These are phyloP conservation scores for Rubus parviflorus DNA, from an alignment of 306 rosid genomes.

Conservation along the genomic window DNA sequence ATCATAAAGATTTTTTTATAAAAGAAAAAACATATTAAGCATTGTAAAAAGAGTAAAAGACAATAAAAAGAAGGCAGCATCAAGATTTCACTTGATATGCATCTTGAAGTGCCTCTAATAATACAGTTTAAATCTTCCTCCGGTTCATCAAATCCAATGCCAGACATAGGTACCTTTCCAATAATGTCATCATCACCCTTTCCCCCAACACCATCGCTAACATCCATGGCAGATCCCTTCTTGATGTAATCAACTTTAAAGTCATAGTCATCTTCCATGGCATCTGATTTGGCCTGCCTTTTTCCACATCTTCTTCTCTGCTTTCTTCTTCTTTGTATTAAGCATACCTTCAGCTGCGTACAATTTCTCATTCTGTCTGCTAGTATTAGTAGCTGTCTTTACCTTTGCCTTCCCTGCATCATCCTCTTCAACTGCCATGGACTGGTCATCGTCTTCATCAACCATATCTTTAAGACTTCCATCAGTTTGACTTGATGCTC, in stretches of 20 bases:
- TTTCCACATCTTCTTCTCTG: slow-evolving; percentile 81
- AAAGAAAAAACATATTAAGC: neutral
- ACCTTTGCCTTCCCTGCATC: slow-evolving; percentile 44
- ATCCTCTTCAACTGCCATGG: slow-evolving; percentile 50
- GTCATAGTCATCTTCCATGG: slow-evolving; percentile 82
- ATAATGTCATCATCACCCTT: slow-evolving; percentile 17
- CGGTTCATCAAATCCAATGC: slow-evolving; percentile 14
- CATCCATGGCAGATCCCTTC: slow-evolving; percentile 61
- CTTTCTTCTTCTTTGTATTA: slow-evolving; percentile 63
- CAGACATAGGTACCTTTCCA: slow-evolving; percentile 36
- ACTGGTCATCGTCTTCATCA: slow-evolving; percentile 42
- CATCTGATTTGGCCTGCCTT: slow-evolving; percentile 46
- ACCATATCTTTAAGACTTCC: slow-evolving; percentile 23
- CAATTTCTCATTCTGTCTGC: slow-evolving; percentile 77
- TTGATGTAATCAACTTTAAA: slow-evolving; percentile 74
- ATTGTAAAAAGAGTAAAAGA: neutral
- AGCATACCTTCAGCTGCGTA: slow-evolving; percentile 79
- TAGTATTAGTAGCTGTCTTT: slow-evolving; percentile 37
- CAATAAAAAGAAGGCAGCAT: neutral
- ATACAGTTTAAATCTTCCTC: neutral
- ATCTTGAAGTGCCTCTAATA: neutral
- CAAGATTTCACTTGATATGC: neutral
- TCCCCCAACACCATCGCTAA: slow-evolving; percentile 30
- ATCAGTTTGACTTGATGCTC: slow-evolving; percentile 43
- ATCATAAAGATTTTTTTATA: neutral